Evolutionary conservation across 192 early-diverging fungal species (phyloP), one percentile per base, ranked within the genome.

Genomic region (Backusella liffmaniae): DNA sequence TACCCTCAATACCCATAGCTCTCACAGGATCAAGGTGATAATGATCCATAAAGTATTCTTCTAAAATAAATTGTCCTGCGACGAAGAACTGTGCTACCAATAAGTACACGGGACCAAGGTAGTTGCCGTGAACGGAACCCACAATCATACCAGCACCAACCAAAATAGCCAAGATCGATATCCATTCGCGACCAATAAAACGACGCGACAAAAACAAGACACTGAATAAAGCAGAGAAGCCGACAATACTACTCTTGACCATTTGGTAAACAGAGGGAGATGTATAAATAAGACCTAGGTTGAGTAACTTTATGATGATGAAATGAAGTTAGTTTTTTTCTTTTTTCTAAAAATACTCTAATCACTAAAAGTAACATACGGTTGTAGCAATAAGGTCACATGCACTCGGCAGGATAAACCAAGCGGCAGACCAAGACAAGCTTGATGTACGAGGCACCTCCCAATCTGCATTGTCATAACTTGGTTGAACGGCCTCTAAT

Each of bases 21-120:
- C 73, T 66, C 4, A 79, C 67, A 37, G 77, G 77, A 70, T 79
- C 73, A 26, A 79, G 51, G 2, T 74, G 66, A 10, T 62, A 74
- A n/a, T 66, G 62, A 44, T 79, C 73, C 77, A 79, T 79, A 21
- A 79, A 67, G 32, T 74, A 74, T 65, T 79, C 77, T 46, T 79
- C 77, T 12, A 79, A 36, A 13, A 79, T 73, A 36, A 74, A 79
- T 65, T 79, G 77, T 29, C 29, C 21, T 3, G 77, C 73, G 2
- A 74, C 73, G 42, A 79, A 79, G 3, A 79, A 18, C 37, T 79
- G 77, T 29, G 72, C 44, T 21, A 67, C 51, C 36, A 79, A 37
- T n/a, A 79, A 32, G 12, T 56, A 62, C 35, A 74, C 21, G 10
- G 77, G 73, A 30, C 77, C 77, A 16, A 56, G 16, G 46, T 73